Base-by-base conservation (phyloP, 2,329 filamentous ascomycete genomes). In the Acrocalymma vagum region DNA sequence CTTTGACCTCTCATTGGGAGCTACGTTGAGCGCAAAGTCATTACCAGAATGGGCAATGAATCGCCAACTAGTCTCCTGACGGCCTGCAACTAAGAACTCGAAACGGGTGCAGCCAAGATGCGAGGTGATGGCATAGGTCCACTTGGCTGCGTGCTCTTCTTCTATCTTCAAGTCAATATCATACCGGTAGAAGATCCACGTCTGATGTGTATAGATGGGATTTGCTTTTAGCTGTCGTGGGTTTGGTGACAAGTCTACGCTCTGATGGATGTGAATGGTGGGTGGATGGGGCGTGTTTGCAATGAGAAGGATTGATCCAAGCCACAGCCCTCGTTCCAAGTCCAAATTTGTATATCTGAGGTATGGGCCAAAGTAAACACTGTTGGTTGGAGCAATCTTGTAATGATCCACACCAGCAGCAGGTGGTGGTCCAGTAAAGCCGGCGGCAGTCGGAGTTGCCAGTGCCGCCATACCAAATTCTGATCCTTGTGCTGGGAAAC, bases 81-180 rank as follows among this genome's bases (percentile, higher is more conserved):
- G 86, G 6, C 93, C 93, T 14, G 94, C 94, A 13, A 99, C 89
- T 14, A 96, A 80, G 69, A 99, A 99, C 63, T 99, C 94, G 69
- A 97, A 99, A 17, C 94, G 83, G n/a, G 94, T 97, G 72, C 94
- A 99, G 22, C 94, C 94, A 14, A 97, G 78, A 62, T 97, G 92
- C 1, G 94, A 97, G 0, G 94, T 99, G 35, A 99, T 92, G 2
- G 94, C 94, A 64, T 99, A 99, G 0, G 94, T 99, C 94, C 94
- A 99, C 63, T 94, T 88, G 0, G 90, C 87, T 20, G 83, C 81
- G 17, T 78, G 80, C 11, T 77, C 67, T 11, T 97, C 92, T 22
- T 88, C 85, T 94, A 99, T 99, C 46, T 83, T 84, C 30, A 99
- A 72, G 48, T 96, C 89, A 40, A 97, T 72, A 49, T 96, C 91